Evolutionary conservation across 1,139 yeast genomes (phyloP).

Genomic region (Candida sanyaensis): DNA sequence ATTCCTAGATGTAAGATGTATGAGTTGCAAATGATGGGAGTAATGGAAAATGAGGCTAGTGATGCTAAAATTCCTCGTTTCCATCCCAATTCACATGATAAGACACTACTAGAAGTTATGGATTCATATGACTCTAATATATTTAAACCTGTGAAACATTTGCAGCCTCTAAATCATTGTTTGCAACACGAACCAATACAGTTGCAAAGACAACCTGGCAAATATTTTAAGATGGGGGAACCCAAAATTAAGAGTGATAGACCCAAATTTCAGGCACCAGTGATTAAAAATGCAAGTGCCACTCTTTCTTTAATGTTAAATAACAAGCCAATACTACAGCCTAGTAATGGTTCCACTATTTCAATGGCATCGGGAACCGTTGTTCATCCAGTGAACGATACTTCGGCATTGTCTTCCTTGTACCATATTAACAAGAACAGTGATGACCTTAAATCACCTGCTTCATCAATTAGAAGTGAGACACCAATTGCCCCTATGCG

Average conservation of each 20-base stretch:
- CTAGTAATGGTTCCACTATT: conserved; percentile 30
- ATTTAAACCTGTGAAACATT: conserved; percentile 34
- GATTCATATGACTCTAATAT: conserved; percentile 58
- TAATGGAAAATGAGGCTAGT: conserved; percentile 85
- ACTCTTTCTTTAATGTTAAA: conserved; percentile 30
- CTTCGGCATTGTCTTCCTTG: conserved; percentile 42
- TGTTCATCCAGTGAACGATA: conserved; percentile 26
- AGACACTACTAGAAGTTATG: conserved; percentile 53
- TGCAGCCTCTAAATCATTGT: not conserved
- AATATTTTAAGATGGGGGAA: conserved; percentile 71
- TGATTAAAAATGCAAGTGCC: conserved; percentile 21
- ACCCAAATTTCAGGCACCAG: conserved; percentile 23
- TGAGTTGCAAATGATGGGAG: conserved; percentile 97
- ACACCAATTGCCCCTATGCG: conserved; percentile 6
- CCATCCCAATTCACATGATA: conserved; percentile 22
- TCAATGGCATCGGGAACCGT: conserved; percentile 44
- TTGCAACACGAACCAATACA: not conserved
- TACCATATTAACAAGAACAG: conserved; percentile 41
- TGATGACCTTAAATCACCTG: conserved; percentile 22
- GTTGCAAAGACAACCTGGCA: conserved; percentile 17
- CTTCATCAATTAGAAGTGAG: conserved; percentile 15
- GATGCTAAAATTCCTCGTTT: conserved; percentile 64
- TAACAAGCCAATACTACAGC: conserved; percentile 17
- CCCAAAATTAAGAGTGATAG: conserved; percentile 37
- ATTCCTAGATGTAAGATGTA: conserved; percentile 90